These are phyloP conservation scores for thale cress (Arabidopsis thaliana) DNA, from an alignment of 345 rosid genomes.

Conservation along the genomic window DNA sequence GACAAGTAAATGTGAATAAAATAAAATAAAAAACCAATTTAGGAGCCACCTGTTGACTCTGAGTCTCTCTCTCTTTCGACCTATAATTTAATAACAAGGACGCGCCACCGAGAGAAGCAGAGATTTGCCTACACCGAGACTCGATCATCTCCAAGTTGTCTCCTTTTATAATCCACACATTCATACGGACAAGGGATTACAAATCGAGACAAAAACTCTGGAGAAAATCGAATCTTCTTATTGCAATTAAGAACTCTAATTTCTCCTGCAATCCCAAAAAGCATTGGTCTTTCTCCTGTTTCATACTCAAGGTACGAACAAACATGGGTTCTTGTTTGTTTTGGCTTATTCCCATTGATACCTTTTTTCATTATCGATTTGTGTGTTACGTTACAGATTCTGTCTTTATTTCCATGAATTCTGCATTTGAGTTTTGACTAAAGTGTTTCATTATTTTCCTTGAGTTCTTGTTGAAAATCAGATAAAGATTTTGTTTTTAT, in stretches of 20 bases:
- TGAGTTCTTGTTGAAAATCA: background rate
- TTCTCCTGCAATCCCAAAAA: background rate
- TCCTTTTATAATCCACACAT: slow-evolving; percentile 10
- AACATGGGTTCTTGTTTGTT: slow-evolving; percentile 12
- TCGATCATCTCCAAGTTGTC: slow-evolving; percentile 29
- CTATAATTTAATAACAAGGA: background rate
- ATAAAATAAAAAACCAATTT: background rate
- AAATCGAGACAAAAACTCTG: background rate
- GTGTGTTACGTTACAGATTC: slow-evolving; percentile 11
- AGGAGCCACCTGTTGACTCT: background rate
- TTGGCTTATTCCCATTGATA: background rate
- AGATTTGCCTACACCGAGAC: slow-evolving; percentile 25
- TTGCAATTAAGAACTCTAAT: background rate
- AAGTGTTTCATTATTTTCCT: background rate
- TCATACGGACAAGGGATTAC: background rate
- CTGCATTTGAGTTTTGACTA: slow-evolving; percentile 18
- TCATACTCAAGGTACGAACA: slow-evolving; percentile 9
- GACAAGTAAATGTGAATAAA: background rate
- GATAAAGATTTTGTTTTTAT: background rate
- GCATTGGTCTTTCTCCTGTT: background rate
- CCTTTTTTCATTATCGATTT: background rate
- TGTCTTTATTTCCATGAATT: background rate
- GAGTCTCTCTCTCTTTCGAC: background rate
- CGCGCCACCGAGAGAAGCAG: background rate
- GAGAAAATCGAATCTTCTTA: background rate